These are phyloP conservation scores for Cyphellophora attinorum DNA, from an alignment of 2,329 filamentous ascomycete species.

Conservation along the genomic window DNA sequence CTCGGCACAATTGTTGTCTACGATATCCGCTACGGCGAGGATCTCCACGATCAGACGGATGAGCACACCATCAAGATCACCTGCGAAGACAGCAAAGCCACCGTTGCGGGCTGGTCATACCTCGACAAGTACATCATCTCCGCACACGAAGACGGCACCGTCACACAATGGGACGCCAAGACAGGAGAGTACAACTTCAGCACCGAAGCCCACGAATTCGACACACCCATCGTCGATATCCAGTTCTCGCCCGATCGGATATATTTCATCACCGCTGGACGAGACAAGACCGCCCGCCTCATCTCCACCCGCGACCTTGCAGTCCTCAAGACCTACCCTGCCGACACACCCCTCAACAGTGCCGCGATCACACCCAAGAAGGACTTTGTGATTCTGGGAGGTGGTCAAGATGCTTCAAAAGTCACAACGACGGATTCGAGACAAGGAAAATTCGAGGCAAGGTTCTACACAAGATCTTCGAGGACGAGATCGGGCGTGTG, in stretches of 20 bases:
- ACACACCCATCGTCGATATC: conserved; percentile 76
- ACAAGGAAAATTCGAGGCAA: conserved; percentile 97
- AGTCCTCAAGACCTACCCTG: conserved; percentile 81
- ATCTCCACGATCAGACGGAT: conserved; percentile 67
- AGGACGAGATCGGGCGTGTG: conserved; percentile 96
- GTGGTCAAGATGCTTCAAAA: conserved; percentile 97
- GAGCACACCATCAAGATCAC: conserved; percentile 81
- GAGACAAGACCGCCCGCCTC: conserved; percentile 90
- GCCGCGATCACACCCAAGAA: conserved; percentile 91
- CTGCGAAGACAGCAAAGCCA: conserved; percentile 92
- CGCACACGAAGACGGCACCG: conserved; percentile 89
- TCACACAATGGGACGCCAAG: conserved; percentile 88
- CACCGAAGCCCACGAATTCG: conserved; percentile 75
- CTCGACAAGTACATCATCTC: conserved; percentile 93
- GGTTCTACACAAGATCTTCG: conserved; percentile 99
- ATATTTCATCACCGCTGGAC: conserved; percentile 96
- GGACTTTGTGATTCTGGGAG: conserved; percentile 94
- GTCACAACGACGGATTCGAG: conserved; percentile 88
- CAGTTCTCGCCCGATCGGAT: conserved; percentile 91
- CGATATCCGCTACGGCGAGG: conserved; percentile 74
- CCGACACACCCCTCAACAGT: conserved; percentile 94
- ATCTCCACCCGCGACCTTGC: conserved; percentile 77
- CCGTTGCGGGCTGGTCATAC: conserved; percentile 94
- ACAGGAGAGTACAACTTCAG: conserved; percentile 74
- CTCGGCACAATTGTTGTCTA: conserved; percentile 88